These are phyloP conservation scores for Brassica juncea DNA, from an alignment of 345 rosid species.

Conservation along the genomic window DNA sequence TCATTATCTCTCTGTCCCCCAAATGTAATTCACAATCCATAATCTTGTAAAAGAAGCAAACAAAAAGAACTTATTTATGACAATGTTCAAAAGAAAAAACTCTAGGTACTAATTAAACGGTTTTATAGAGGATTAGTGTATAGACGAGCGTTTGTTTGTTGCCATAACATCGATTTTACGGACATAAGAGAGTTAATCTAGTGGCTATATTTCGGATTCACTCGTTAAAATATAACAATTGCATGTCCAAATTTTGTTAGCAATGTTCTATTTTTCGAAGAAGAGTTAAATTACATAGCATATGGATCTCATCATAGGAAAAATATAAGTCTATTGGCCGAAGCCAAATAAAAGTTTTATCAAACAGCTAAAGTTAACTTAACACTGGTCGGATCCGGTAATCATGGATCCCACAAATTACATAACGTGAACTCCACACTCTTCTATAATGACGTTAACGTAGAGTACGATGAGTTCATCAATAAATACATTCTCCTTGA, in stretches of 20 bases:
- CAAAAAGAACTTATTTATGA: slow-evolving; percentile 8
- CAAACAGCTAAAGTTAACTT: background rate
- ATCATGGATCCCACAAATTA: slow-evolving; percentile 37
- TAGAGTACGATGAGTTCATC: background rate
- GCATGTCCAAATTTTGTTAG: background rate
- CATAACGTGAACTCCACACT: slow-evolving; percentile 39
- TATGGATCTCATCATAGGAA: background rate
- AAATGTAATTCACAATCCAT: background rate
- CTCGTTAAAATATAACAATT: background rate
- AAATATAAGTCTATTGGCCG: background rate
- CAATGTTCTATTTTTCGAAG: background rate
- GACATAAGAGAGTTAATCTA: background rate
- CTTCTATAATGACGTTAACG: background rate
- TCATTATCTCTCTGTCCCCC: slow-evolving; percentile 6
- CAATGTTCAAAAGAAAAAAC: background rate
- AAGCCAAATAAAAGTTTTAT: background rate
- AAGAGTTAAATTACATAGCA: background rate
- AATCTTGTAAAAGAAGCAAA: background rate
- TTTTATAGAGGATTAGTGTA: background rate
- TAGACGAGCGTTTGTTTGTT: background rate
- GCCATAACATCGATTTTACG: background rate
- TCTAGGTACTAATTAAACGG: background rate
- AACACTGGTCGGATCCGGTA: slow-evolving; percentile 13
- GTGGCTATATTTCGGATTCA: background rate
- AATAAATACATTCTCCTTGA: background rate